A percentile compares a stretch with the other conserved stretches of the same genome.
These are phyloP conservation scores for Urostyla sp. DNA, from an alignment of 73 alveolate species.

Conservation along the genomic window DNA sequence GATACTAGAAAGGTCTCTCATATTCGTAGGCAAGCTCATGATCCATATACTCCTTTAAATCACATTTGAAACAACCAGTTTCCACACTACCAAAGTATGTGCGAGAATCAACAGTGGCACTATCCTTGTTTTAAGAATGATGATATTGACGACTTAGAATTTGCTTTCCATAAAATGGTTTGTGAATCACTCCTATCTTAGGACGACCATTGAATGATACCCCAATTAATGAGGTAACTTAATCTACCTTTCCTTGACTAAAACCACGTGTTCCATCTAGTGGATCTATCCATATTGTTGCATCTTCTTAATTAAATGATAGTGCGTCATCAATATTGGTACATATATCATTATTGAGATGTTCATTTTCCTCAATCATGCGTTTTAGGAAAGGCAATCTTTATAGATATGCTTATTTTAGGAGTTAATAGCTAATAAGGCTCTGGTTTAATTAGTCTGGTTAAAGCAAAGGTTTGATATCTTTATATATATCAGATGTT, in stretches of 20 bases:
- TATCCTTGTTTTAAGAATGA: no score
- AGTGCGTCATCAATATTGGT: slow-evolving; percentile 18
- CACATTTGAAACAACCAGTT: slow-evolving; percentile 4
- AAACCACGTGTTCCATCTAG: slow-evolving; percentile 84
- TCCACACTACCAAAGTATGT: slow-evolving; percentile 47
- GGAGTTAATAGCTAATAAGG: background rate
- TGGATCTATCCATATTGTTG: slow-evolving; percentile 88
- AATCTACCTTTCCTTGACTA: slow-evolving; percentile 67
- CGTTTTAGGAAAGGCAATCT: background rate
- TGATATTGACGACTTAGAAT: no score
- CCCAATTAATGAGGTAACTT: slow-evolving; percentile 85
- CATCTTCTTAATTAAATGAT: slow-evolving; percentile 33
- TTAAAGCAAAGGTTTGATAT: slow-evolving; percentile 8
- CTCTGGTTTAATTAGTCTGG: background rate
- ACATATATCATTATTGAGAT: background rate
- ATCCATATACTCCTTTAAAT: slow-evolving; percentile 25
- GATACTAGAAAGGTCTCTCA: background rate
- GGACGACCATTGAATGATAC: slow-evolving; percentile 55
- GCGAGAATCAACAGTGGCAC: background rate
- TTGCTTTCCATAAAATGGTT: slow-evolving; percentile 19
- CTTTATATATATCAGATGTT: background rate
- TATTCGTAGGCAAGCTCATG: background rate
- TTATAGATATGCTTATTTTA: background rate
- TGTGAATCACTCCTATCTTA: slow-evolving; percentile 27
- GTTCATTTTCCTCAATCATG: background rate